Base-by-base conservation (phyloP, 169 alveolate genomes). In the Haemoproteus tartakovskyi region DNA sequence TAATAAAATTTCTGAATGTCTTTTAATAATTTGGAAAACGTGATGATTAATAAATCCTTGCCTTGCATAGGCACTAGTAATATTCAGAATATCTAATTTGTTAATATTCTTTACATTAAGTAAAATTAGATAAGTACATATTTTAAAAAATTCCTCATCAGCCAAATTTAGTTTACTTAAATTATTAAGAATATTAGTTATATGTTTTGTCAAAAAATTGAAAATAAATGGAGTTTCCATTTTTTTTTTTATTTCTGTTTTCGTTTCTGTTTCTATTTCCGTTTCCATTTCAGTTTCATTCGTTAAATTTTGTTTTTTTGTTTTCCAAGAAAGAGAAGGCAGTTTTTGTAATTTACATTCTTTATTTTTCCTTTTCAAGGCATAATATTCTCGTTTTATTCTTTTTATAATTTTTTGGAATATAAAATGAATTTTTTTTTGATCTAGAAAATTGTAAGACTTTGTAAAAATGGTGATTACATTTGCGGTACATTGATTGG, bases 401-500 rank as follows among this genome's bases (percentile, higher is more conserved):
- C 78, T 59, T 37, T 26, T 47, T 33, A 54, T 45, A 6, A 70
- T 50, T 8, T n/a, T 18, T 1, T 18, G 2, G 26, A 70, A 29
- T n/a, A 70, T 27, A 46, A 56, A 70, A 11, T 60, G 43, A 1
- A 48, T 24, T 24, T 70, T 70, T 60, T 40, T n/a, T 36, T 22
- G 29, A 22, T 60, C 60, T 18, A 56, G 38, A 19, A 47, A 70
- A 11, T 37, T 56, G 26, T 70, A 70, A 0, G 67, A 29, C 33
- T 70, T 70, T 1, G 84, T 70, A 18, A 54, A 9, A 0, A 70
- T 56, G 14, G 84, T 70, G 12, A 70, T 21, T 5, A 70, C 1
- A 19, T 70, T 70, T 8, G 78, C 41, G 0, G 62, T 70, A n/a
- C 84, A 70, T 38, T 70, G 84, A 21, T 70, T 70, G 12, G 84